A percentile compares a stretch with the other conserved stretches of the same genome.
phyloP scores from a whole-genome alignment of 371 early-diverging fungal species.

The Thermomucor indicae-seudaticae region DNA sequence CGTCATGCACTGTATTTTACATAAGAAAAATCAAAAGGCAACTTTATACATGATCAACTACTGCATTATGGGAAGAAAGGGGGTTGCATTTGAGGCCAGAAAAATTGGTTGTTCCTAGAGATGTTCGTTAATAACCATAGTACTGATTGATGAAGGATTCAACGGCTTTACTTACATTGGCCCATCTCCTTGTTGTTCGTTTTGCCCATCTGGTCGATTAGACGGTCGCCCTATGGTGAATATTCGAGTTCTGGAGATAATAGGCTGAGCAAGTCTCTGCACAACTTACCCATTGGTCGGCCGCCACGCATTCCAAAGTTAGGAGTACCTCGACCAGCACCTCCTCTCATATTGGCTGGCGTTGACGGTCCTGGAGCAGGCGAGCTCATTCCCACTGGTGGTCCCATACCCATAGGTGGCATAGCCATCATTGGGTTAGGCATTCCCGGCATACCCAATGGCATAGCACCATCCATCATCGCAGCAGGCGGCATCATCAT shows the following conservation, averaged over 20 bases:
- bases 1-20: not conserved
- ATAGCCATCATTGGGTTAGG: conserved; percentile 22
- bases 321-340: not conserved
- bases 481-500: conserved; percentile 77
- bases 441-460: conserved; percentile 17
- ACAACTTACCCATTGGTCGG: not conserved
- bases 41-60: not conserved
- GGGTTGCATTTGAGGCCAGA: conserved; percentile 14
- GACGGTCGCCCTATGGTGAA: conserved; percentile 6
- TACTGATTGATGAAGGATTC: not conserved
- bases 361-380: conserved; percentile 3
- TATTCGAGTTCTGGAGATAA: no score
- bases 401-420: conserved; percentile 18
- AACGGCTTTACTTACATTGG: conserved; percentile 4
- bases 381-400: conserved; percentile 7
- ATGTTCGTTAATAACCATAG: not conserved
- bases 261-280: no score
- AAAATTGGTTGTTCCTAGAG: conserved; percentile 6
- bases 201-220: not conserved
- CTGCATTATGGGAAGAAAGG: conserved; percentile 5
- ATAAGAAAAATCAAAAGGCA: not conserved
- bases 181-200: conserved; percentile 2
- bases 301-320: conserved; percentile 1
- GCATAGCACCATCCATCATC: conserved; percentile 69
- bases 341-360: conserved; percentile 1